Percentiles rank a stretch among this genome's conserved stretches.
Conservation (phyloP, 768 basidiomycete genomes). For the Pulveroboletus frians region DNA sequence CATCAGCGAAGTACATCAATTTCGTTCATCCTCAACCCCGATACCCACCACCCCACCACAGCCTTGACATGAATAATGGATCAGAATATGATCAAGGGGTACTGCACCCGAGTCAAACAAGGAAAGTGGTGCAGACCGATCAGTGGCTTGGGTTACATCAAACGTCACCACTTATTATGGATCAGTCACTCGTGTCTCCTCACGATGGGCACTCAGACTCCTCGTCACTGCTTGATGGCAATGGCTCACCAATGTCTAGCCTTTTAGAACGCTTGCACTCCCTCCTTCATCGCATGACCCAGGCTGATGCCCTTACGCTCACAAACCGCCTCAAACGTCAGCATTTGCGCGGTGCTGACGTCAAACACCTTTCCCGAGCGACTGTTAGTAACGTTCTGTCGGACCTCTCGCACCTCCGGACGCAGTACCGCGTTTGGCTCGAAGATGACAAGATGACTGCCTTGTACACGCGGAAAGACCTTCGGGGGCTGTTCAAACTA, state of each 20-base stretch:
- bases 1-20: conserved; percentile 25
- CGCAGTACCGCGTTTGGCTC: conserved; percentile 64
- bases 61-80: conserved; percentile 44
- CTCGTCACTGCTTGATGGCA: conserved; percentile 61
- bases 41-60: conserved; percentile 26
- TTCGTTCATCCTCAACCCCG: conserved; percentile 19
- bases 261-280: conserved; percentile 60
- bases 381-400: conserved; percentile 71
- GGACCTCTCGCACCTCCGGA: conserved; percentile 66
- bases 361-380: conserved; percentile 78
- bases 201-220: conserved; percentile 68
- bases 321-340: conserved; percentile 90
- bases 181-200: conserved; percentile 41
- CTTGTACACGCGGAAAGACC: conserved; percentile 70
- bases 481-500: conserved; percentile 76
- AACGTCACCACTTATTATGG: conserved; percentile 31
- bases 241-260: conserved; percentile 42
- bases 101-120: conserved; percentile 42
- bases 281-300: conserved; percentile 57
- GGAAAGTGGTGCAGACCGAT: conserved; percentile 70
- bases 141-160: conserved; percentile 31
- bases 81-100: conserved; percentile 31
- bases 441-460: conserved; percentile 69
- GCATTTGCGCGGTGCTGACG: conserved; percentile 77
- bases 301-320: conserved; percentile 82